These are phyloP conservation scores for Populus deltoides DNA, from an alignment of 345 rosid genomes.

Conservation along the genomic window DNA sequence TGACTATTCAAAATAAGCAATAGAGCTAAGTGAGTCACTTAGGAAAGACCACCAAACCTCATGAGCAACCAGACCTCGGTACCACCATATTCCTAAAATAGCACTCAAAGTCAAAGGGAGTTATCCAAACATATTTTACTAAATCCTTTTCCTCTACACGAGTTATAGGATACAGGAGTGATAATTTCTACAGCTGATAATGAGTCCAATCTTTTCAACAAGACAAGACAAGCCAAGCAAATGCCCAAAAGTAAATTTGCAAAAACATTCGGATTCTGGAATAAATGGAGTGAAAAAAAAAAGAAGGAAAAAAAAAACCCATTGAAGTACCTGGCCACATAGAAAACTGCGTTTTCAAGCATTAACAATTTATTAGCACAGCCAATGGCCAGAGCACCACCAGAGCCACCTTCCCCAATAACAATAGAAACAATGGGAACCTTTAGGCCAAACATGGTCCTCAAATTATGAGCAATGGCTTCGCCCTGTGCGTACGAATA, in stretches of 20 bases:
- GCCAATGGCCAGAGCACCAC: slow-evolving; percentile 97
- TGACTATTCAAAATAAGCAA: not conserved
- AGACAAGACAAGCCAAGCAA: not conserved
- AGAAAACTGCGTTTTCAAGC: slow-evolving; percentile 96
- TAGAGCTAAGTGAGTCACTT: not conserved
- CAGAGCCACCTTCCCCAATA: slow-evolving; percentile 99
- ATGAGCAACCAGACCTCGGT: not conserved
- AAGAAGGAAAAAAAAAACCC: no score
- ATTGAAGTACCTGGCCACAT: slow-evolving; percentile 80
- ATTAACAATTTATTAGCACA: slow-evolving; percentile 88
- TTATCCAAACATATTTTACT: not conserved
- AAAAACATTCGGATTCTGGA: not conserved
- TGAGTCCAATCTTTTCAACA: not conserved
- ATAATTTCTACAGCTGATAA: not conserved
- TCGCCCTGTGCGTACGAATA: slow-evolving; percentile 63
- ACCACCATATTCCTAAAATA: not conserved
- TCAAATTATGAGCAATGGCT: slow-evolving; percentile 92
- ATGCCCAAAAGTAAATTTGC: not conserved
- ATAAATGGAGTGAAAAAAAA: not conserved
- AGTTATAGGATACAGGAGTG: not conserved
- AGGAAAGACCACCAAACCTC: not conserved
- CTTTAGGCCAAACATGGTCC: slow-evolving; percentile 94
- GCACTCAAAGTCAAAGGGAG: not conserved
- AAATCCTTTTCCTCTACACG: not conserved
- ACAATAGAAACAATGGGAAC: slow-evolving; percentile 92